Evolutionary conservation across 2,329 filamentous ascomycete genomes (phyloP), one percentile per base, ranked within the genome.

Genomic region (Neonectria neomacrospora): DNA sequence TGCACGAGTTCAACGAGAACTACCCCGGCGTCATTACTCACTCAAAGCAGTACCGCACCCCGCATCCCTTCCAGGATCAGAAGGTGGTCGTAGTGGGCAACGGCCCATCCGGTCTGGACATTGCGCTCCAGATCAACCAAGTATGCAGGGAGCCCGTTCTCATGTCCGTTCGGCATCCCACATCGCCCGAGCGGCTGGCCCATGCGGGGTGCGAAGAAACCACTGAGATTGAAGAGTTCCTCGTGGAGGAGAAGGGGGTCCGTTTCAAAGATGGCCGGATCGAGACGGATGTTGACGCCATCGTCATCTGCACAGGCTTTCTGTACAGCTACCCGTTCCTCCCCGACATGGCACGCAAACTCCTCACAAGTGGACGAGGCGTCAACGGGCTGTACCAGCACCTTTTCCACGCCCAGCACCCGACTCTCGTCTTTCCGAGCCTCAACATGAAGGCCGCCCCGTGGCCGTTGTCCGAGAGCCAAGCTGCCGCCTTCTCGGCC

Each of bases 271-370:
- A 93, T 71, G 91, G 90, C 2, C 82, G 82, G 0, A 74, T 90
- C 10, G 91, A 93, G 73, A 79, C 80, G 3, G 81, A 89, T 34
- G 78, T 98, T 59, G 94, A 97, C 72, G 86, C 88, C 1, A 80
- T 97, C 6, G 76, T 98, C 28, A 97, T 95, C 77, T 94, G 92
- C 76, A 97, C 95, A 0, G 95, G 95, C 0, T 98, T 96, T 73
- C 86, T 97, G 60, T 97, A 92, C 78, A 89, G 90, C 5, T 91
- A 91, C 61, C 93, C 94, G 0, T 97, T 97, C 73, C 75, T 90
- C 5, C 75, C 76, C 12, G 74, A 78, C 2, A 68, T 86, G 5
- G 71, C 79, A 14, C 78, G 75, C 10, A 81, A 86, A 0, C 75
- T 93, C 2, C 83, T 94, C 58, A 89, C 86, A 0, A 86, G 88